A percentile compares a stretch with the other conserved stretches of the same genome.
phyloP scores from a whole-genome alignment of 2,329 filamentous ascomycete genomes.

The Xylariaceae sp. region DNA sequence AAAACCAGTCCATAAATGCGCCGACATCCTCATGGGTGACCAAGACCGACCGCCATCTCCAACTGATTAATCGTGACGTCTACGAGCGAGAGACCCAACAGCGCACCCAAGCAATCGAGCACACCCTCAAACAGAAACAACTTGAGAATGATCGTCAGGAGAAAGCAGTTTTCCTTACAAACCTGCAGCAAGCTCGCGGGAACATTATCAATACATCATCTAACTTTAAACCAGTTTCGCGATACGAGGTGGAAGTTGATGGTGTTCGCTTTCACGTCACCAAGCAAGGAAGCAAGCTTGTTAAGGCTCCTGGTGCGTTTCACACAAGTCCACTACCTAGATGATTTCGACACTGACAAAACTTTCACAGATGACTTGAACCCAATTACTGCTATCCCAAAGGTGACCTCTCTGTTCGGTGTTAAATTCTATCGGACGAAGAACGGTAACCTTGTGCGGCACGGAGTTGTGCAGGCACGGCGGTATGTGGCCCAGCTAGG shows the following conservation, averaged over 20 bases:
- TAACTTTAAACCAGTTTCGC: constrained; percentile 33
- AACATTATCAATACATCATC: constrained; percentile 22
- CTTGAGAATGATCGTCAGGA: constrained; percentile 51
- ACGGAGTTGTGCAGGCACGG: constrained; percentile 68
- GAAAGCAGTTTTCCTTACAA: constrained; percentile 48
- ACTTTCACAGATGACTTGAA: constrained; percentile 48
- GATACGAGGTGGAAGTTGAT: constrained; percentile 61
- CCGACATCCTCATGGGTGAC: constrained; percentile 56
- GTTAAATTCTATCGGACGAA: constrained; percentile 83
- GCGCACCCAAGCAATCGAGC: constrained; percentile 65
- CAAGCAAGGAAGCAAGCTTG: constrained; percentile 75
- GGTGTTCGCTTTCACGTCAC: constrained; percentile 69
- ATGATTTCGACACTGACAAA: constrained; percentile 17
- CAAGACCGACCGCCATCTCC: constrained; percentile 69
- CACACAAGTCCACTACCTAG: background rate
- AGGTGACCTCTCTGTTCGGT: constrained; percentile 64
- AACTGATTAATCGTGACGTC: constrained; percentile 74
- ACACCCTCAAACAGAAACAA: constrained; percentile 56
- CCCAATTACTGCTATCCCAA: constrained; percentile 64
- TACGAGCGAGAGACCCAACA: constrained; percentile 69
- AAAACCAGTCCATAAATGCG: constrained; percentile 32
- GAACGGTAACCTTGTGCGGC: constrained; percentile 77
- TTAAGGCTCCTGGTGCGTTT: constrained; percentile 63
- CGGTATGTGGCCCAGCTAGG: constrained; percentile 51
- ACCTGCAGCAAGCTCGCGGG: constrained; percentile 36